Evolutionary conservation across 305 asterid species (phyloP), one percentile per base, ranked within the genome.

Genomic region (Stenogyne calaminthoides): DNA sequence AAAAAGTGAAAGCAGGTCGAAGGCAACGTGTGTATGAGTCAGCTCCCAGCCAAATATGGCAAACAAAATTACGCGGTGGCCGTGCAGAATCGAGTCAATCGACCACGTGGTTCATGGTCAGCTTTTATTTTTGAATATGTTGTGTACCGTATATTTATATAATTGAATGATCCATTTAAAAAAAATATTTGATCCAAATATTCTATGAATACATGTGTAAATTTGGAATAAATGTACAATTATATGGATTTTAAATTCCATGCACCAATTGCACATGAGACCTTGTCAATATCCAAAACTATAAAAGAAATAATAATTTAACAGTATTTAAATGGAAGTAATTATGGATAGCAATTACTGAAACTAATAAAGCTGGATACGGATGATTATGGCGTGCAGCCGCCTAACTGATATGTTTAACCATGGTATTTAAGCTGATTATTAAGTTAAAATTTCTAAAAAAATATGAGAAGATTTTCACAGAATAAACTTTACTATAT

Each of bases 91-190:
- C n/a, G n/a, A n/a, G n/a, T n/a, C n/a, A n/a, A n/a, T n/a, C 36
- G 5, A 62, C 60, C 70, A 64, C 76, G 70, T 72, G 69, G 64
- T 12, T 47, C 29, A n/a, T 51, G 10, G 39, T 51, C 64, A n/a
- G 63, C 56, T 29, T 40, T 37, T 14, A 36, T 16, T 42, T 51
- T 56, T 3, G 62, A 51, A n/a, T n/a, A n/a, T n/a, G n/a, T n/a
- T n/a, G n/a, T n/a, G n/a, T n/a, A n/a, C n/a, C n/a, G n/a, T n/a
- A n/a, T n/a, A n/a, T n/a, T n/a, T n/a, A n/a, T n/a, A n/a, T n/a
- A n/a, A n/a, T n/a, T n/a, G n/a, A n/a, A n/a, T n/a, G n/a, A n/a
- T n/a, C n/a, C n/a, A n/a, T n/a, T n/a, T n/a, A n/a, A n/a, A n/a
- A n/a, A n/a, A n/a, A n/a, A n/a, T n/a, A n/a, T n/a, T n/a, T n/a